Evolutionary conservation across 768 basidiomycete species (phyloP).

Genomic region (Termitomyces sp.): DNA sequence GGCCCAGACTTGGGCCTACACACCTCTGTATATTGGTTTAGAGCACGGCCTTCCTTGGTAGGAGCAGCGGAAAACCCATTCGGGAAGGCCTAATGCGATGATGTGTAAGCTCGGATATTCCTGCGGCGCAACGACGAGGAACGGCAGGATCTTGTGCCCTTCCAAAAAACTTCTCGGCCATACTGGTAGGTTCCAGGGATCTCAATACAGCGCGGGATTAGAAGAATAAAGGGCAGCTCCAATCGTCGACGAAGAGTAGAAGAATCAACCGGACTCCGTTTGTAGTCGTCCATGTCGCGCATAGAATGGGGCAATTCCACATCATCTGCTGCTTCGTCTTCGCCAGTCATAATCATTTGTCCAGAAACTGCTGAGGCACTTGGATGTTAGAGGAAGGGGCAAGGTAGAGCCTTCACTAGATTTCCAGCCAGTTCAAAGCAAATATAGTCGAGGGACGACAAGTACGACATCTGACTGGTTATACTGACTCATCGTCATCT

Average conservation of each 20-base stretch:
- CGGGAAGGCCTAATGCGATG: constrained; percentile 52
- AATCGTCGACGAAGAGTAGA: constrained; percentile 57
- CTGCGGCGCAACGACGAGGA: constrained; percentile 35
- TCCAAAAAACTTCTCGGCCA: constrained; percentile 62
- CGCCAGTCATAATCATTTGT: constrained; percentile 52
- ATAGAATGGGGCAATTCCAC: constrained; percentile 50
- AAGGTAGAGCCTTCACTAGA: constrained; percentile 42
- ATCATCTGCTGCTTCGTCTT: constrained; percentile 44
- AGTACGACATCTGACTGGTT: not conserved
- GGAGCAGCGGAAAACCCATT: constrained; percentile 58
- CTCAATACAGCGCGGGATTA: not conserved
- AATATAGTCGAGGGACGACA: not conserved
- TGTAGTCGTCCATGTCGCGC: constrained; percentile 43
- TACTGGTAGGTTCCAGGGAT: constrained; percentile 13
- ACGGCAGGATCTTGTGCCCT: constrained; percentile 49
- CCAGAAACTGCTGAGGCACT: constrained; percentile 46
- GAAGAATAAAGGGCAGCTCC: constrained; percentile 16
- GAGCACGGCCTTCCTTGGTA: constrained; percentile 42
- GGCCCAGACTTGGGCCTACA: constrained; percentile 16
- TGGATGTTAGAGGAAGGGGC: constrained; percentile 41
- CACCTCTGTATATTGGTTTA: constrained; percentile 44
- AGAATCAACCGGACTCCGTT: constrained; percentile 45
- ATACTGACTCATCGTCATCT: not conserved
- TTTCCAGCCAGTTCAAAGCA: constrained; percentile 22
- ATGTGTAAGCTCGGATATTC: constrained; percentile 57